phyloP scores from a whole-genome alignment of 2,329 filamentous ascomycete genomes.

The Mollisiaceae sp. region DNA sequence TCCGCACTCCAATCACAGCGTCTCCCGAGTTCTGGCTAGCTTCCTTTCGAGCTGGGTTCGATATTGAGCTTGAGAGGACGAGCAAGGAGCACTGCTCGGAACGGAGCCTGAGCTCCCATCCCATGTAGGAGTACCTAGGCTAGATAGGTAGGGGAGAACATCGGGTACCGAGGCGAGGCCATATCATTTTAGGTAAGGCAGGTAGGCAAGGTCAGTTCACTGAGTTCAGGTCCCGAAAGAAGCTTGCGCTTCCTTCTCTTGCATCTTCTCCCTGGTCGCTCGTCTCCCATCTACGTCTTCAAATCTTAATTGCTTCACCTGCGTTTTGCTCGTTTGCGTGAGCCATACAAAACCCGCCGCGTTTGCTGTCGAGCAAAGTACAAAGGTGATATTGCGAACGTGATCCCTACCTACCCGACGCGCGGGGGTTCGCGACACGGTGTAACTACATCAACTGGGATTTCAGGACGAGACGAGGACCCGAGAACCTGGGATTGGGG shows the following conservation, averaged over 20 bases:
- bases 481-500: background rate
- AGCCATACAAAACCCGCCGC: background rate
- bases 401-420: background rate
- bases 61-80: background rate
- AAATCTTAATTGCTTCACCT: background rate
- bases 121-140: no score
- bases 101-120: background rate
- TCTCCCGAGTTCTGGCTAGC: background rate
- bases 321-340: background rate
- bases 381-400: background rate
- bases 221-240: background rate
- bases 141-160: no score
- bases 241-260: background rate
- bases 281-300: background rate
- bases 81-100: background rate
- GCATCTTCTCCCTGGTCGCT: background rate
- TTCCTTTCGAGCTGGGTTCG: background rate
- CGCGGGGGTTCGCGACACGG: background rate
- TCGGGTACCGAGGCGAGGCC: no score
- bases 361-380: background rate
- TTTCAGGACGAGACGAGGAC: background rate
- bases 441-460: no score
- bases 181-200: no score
- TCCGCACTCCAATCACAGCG: background rate
- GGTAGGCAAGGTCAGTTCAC: background rate